Conservation (phyloP, 2,329 filamentous ascomycete genomes). For the Dactylella cylindrospora region DNA sequence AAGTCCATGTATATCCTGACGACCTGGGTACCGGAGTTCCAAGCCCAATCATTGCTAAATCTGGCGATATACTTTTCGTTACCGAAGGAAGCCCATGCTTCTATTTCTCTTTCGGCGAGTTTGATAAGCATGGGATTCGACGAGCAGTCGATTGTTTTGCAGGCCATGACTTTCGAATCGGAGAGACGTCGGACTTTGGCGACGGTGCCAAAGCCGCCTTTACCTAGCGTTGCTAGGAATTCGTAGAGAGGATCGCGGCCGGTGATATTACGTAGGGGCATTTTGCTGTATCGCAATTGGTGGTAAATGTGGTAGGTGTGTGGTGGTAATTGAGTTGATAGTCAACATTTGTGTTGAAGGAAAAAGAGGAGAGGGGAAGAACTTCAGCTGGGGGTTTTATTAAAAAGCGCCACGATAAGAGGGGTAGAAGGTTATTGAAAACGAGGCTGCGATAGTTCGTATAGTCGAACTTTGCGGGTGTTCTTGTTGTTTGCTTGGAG, state of each 20-base stretch:
- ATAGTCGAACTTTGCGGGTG: too few species aligned
- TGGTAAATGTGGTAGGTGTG: too few species aligned
- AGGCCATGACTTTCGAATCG: conserved; percentile 25
- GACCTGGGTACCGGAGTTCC: conserved; percentile 9
- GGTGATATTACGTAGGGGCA: background rate
- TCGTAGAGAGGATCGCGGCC: conserved; percentile 14
- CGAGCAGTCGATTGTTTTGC: conserved; percentile 28
- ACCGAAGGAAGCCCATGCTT: conserved; percentile 10
- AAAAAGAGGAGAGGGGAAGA: too few species aligned
- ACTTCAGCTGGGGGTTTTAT: too few species aligned
- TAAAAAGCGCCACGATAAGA: too few species aligned
- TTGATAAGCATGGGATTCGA: background rate
- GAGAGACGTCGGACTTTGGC: conserved; percentile 12
- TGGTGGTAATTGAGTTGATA: too few species aligned
- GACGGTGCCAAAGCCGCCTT: conserved; percentile 10
- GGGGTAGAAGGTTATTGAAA: too few species aligned
- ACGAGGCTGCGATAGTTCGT: too few species aligned
- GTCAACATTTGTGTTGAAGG: too few species aligned
- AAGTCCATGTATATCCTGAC: conserved; percentile 21
- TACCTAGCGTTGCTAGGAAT: conserved; percentile 3
- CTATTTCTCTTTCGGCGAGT: conserved; percentile 18
- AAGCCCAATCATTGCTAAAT: conserved; percentile 14
- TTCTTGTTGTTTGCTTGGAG: too few species aligned
- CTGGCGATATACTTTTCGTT: conserved; percentile 21
- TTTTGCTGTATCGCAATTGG: too few species aligned